Base-by-base conservation (phyloP, 331 rosid species). In the Telfairia occidentalis region DNA sequence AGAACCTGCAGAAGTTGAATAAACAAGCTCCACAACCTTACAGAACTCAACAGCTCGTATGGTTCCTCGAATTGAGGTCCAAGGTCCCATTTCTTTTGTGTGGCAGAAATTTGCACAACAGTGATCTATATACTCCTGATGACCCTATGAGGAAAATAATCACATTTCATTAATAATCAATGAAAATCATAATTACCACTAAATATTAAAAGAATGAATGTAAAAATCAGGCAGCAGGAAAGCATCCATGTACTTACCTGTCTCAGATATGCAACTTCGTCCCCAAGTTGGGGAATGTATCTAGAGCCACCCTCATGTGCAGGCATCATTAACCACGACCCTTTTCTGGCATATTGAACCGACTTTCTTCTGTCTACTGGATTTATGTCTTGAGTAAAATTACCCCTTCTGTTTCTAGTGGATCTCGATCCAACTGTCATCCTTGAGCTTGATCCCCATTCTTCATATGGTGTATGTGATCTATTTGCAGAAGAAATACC, bases 201-300 rank as follows among this genome's bases (percentile, higher is more conserved):
- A 65, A 53, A 38, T 13, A 30, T n/a, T 50, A 49, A 40, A 75
- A 35, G 6, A 63, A 7, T 35, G 45, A 78, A 40, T 58, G 49
- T 40, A 28, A 18, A 18, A 57, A 38, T 61, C 23, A 60, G 78
- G 65, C 73, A 63, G 54, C 54, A 76, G 29, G 76, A 35, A 28
- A 49, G 35, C 29, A 18, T 77, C 60, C 81, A 50, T 53, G 28
- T 30, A 80, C 85, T 72, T 83, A 90, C 99, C 97, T 95, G 99
- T 81, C 92, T 90, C 84, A 95, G 81, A 89, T 95, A 95, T 38
- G 85, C 91, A 46, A 95, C 97, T 81, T 86, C 97, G 82, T 95
- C 99, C 55, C 97, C 97, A 77, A 83, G 90, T 78, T 95, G 99
- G 32, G 99, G 99, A 79, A 95, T 92, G 82, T 89, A 95, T 79